Base-by-base conservation (phyloP, 2,329 filamentous ascomycete genomes). In the Aspergillus puulaauensis region DNA sequence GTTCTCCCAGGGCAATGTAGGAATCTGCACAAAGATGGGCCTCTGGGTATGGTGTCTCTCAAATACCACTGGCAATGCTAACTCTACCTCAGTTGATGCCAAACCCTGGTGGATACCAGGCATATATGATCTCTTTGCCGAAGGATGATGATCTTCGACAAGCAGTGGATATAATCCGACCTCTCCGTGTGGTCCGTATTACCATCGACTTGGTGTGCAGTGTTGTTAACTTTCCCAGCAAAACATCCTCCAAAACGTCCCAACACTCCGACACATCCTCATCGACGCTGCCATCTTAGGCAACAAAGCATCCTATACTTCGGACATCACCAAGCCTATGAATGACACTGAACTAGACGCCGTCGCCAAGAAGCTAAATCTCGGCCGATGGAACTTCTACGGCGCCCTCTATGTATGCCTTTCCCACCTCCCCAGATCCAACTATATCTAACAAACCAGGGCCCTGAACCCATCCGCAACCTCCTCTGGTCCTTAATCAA, bases 21-120 rank as follows among this genome's bases (percentile, higher is more conserved):
- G 81, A 23, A 80, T 84, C 37, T 77, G 82, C 7, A 80, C 79
- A 3, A 83, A 84, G 68, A 81, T 85, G 76, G 82, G 82, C 0
- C 75, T 83, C 62, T 79, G 74, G 70, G 71, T 85, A 31, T 8
- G 44, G 12, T 2, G 23, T 11, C 8, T 7, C 11, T 31, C 14
- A 12, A 47, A n/a, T 9, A 24, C 9, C 3, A 6, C 8, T 3
- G 21, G 5, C 21, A n/a, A 23, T 47, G 12, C 21, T 47, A 24
- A 27, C 23, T 3, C 15, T 14, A 4, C 3, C 3, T 3, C 21
- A 47, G 44, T 31, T 47, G 21, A 47, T 47, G 44, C 44, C 44
- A 27, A 47, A 47, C 14, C 44, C 44, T 3, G 44, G 44, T 0
- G 44, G 44, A 31, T 47, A 47, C 7, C 44, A 47, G 4, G 21